A percentile compares a stretch with the other conserved stretches of the same genome.
phyloP scores from a whole-genome alignment of 148 eudicot genomes.

The Fagopyrum esculentum region DNA sequence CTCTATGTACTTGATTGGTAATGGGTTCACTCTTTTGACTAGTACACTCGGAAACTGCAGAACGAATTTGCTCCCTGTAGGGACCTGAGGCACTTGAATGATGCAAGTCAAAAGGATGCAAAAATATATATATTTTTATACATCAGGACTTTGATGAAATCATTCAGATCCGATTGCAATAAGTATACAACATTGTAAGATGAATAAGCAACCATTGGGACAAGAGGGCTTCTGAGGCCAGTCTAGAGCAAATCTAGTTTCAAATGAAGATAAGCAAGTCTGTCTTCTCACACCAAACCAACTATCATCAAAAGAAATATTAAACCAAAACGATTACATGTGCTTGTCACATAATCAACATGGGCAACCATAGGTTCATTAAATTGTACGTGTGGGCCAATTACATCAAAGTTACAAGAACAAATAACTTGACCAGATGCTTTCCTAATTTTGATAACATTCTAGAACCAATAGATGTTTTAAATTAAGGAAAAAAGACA shows the following conservation, averaged over 20 bases:
- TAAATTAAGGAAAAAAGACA: neutral
- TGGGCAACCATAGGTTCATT: neutral
- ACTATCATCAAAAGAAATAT: neutral
- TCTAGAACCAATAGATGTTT: neutral
- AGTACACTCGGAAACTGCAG: conserved; percentile 30
- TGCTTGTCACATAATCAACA: neutral
- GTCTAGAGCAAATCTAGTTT: neutral
- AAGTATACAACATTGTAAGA: neutral
- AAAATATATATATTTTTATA: neutral
- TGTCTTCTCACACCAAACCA: neutral
- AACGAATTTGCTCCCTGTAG: conserved; percentile 38
- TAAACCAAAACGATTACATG: neutral
- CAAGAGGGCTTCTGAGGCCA: neutral
- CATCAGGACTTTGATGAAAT: neutral
- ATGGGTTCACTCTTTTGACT: conserved; percentile 27
- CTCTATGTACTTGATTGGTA: conserved; percentile 29
- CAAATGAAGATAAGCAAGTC: neutral
- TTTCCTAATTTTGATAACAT: neutral
- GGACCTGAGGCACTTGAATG: conserved; percentile 82
- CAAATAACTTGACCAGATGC: neutral
- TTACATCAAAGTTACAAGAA: neutral
- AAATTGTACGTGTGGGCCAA: neutral
- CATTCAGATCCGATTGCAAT: neutral
- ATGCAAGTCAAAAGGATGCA: conserved; percentile 36
- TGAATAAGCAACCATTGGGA: neutral